Percentiles rank a stretch among this genome's conserved stretches.
Evolutionary conservation across 208 protist species (phyloP).

Genomic region (Porcisia hertigi): DNA sequence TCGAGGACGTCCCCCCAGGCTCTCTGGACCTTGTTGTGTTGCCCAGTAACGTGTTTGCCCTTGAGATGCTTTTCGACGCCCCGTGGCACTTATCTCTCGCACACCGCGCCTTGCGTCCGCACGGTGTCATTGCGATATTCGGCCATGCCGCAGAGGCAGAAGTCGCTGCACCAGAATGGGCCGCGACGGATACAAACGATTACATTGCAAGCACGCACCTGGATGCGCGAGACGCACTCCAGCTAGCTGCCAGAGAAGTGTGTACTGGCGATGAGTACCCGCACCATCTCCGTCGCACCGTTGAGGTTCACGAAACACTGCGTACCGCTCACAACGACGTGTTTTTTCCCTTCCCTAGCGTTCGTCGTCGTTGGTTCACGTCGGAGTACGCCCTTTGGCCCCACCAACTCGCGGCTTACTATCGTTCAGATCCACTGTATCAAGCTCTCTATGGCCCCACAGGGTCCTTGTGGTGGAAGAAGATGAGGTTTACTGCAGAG

Average conservation of each 20-base stretch:
- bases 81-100: conserved; percentile 82
- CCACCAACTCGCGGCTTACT: conserved; percentile 42
- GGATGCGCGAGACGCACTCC: conserved; percentile 3
- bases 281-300: conserved; percentile 24
- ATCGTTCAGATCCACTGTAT: conserved; percentile 57
- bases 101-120: conserved; percentile 58
- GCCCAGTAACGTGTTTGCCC: conserved; percentile 68
- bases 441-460: conserved; percentile 41
- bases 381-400: conserved; percentile 64
- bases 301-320: conserved; percentile 42
- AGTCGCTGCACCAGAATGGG: conserved; percentile 56
- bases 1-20: conserved; percentile 39
- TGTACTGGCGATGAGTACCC: neutral
- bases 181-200: conserved; percentile 39
- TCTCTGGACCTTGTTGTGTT: conserved; percentile 83
- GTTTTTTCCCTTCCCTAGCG: conserved; percentile 77
- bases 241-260: neutral
- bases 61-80: conserved; percentile 75
- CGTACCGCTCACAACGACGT: conserved; percentile 62
- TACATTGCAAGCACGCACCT: conserved; percentile 28
- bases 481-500: neutral
- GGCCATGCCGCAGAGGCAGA: conserved; percentile 37
- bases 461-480: conserved; percentile 17
- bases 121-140: conserved; percentile 78
- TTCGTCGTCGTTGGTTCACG: conserved; percentile 67